Conservation (phyloP, 2,329 filamentous ascomycete species). For the Talaromyces sp. region DNA sequence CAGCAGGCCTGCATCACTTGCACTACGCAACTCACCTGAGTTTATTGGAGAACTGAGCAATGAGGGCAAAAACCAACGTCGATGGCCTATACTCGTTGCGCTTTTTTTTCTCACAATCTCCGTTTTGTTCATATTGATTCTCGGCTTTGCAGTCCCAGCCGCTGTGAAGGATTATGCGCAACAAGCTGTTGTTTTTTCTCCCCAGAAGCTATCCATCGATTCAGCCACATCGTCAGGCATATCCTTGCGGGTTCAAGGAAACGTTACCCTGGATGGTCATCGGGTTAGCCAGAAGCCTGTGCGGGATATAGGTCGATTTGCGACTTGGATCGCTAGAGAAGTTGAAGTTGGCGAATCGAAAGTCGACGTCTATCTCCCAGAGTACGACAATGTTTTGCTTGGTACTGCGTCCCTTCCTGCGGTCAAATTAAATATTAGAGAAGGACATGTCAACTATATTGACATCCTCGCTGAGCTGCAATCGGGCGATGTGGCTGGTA, state of each 20-base stretch:
- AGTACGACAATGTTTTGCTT: conserved; percentile 71
- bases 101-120: conserved; percentile 60
- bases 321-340: conserved; percentile 73
- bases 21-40: conserved; percentile 15
- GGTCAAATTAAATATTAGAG: conserved; percentile 68
- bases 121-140: conserved; percentile 63
- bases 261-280: conserved; percentile 72
- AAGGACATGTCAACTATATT: conserved; percentile 70
- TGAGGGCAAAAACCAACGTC: conserved; percentile 29
- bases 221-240: conserved; percentile 76
- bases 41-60: conserved; percentile 10
- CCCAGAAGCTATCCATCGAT: conserved; percentile 77
- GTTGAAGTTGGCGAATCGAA: conserved; percentile 68
- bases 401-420: conserved; percentile 73
- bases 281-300: conserved; percentile 67
- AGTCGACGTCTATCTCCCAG: conserved; percentile 73
- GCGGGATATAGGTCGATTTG: conserved; percentile 68
- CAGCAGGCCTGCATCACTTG: conserved; percentile 17
- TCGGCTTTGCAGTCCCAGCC: conserved; percentile 76
- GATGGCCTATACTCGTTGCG: conserved; percentile 76
- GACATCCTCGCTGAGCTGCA: conserved; percentile 73
- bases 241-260: conserved; percentile 71
- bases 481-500: conserved; percentile 69
- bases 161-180: conserved; percentile 81
- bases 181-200: conserved; percentile 73